Conservation (phyloP, 805 yeast genomes). For the Cyberlindnera maritima region DNA sequence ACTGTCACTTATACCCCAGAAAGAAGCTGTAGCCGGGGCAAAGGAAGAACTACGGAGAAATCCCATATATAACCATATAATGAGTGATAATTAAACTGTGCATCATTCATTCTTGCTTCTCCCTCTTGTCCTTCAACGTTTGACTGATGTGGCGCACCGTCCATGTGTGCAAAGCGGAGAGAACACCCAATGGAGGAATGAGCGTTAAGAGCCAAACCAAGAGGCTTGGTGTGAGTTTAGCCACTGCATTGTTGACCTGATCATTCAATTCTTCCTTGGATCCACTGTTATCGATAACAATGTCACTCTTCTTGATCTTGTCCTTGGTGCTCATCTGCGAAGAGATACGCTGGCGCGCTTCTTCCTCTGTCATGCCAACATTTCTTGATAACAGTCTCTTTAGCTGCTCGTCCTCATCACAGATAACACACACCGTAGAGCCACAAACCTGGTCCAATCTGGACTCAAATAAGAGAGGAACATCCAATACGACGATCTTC, state of each 20-base stretch:
- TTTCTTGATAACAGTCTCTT: constrained; percentile 66
- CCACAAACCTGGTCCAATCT: constrained; percentile 73
- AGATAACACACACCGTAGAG: constrained; percentile 61
- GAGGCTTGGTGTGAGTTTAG: constrained; percentile 36
- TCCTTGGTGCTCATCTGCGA: constrained; percentile 71
- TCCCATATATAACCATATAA: background rate
- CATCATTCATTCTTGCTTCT: background rate
- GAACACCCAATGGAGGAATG: constrained; percentile 40
- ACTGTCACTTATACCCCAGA: no score
- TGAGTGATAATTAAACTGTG: background rate
- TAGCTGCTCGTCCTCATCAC: constrained; percentile 56
- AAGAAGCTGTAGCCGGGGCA: no score
- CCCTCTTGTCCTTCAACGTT: constrained; percentile 1
- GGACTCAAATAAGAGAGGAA: constrained; percentile 86
- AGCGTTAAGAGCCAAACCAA: constrained; percentile 31
- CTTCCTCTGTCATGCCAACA: constrained; percentile 58
- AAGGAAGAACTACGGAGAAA: background rate
- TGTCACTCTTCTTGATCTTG: constrained; percentile 59
- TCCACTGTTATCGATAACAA: constrained; percentile 61
- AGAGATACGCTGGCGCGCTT: constrained; percentile 67
- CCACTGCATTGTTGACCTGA: constrained; percentile 41
- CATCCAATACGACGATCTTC: constrained; percentile 67
- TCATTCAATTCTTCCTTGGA: constrained; percentile 41
- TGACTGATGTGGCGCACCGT: constrained; percentile 8
- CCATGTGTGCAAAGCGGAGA: constrained; percentile 16